Evolutionary conservation across 768 basidiomycete species (phyloP), one percentile per base, ranked within the genome.

Genomic region (Cystoderma amianthinum): DNA sequence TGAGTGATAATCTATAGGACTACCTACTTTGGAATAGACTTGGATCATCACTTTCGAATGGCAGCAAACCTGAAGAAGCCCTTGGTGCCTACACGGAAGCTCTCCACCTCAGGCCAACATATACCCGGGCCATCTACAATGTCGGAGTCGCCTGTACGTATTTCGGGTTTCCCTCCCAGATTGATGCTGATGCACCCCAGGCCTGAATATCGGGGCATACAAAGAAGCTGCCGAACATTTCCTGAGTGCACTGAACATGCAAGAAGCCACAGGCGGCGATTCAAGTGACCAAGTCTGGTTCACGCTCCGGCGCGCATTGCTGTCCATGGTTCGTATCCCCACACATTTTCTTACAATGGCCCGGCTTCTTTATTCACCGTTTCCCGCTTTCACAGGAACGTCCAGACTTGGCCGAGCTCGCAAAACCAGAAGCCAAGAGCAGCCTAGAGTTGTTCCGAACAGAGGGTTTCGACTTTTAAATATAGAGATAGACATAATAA

Each of bases 161-260:
- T 5, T 5, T 20, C 22, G 37, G 5, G 12, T 38, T 11, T 19
- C 18, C 11, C 12, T 10, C 20, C 21, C 20, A 38, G 9, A 12
- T 16, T 22, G 16, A 18, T 22, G 16, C 20, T 36, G 34, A 36
- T 36, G 9, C 18, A 36, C 18, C n/a, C 9, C 44, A 96, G 92
- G 95, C 55, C 63, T 99, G 46, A 99, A 99, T 58, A 95, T 98
- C 39, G 94, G 93, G 6, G 91, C 92, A 6, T 76, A 88, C 60
- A 84, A 88, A 55, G 96, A 99, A 65, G 94, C 96, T 1, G 90
- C 91, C 3, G 96, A 99, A 51, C 96, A 99, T 62, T 87, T 96
- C 56, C 67, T 96, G 39, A 83, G 85, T 46, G 93, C 90, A 0
- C 64, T 96, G 28, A 74, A 74, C 10, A 68, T 93, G 55, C 92